Evolutionary conservation across 2,329 filamentous ascomycete genomes (phyloP), one percentile per base, ranked within the genome.

Genomic region (Claviceps paspali): DNA sequence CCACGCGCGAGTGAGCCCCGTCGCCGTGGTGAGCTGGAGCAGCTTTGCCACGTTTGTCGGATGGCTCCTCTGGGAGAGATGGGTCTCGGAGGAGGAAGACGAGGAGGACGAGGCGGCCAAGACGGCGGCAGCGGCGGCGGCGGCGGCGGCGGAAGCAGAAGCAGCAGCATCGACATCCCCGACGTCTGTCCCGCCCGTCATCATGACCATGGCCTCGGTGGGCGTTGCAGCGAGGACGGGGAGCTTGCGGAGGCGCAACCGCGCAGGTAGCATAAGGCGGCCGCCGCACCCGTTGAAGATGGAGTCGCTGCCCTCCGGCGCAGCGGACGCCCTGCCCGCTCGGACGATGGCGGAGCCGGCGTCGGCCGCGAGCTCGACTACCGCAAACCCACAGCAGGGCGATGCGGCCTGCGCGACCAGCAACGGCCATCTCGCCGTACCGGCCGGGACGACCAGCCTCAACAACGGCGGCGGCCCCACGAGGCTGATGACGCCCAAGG

Each of bases 41-140:
- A 93, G 79, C 50, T 65, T 83, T 29, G 78, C 78, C 15, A 95
- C 88, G 0, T 76, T 92, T 28, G 59, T 88, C 14, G 87, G 87
- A 11, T 98, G 88, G 88, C 63, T 85, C 12, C 56, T 95, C 7
- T 94, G 87, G 82, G 88, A 96, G 50, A 76, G 74, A 52, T 96
- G 88, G 91, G 74, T 91, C 38, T 77, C 80, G 38, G 71, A 81
- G 50, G 75, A 81, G 48, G 70, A 80, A 42, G 65, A 64, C 37
- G 52, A 63, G 38, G 60, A 67, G 49, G 62, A 62, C 23, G 49
- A 59, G 36, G 54, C 43, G 50, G 62, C 48, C 53, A 57, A 49
- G 41, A 59, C 44, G 17, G 47, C 49, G 44, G 53, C 43, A 44
- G 60, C 42, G 30, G 33, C 11, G 19, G 29, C 33, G 5, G 37